phyloP scores from a whole-genome alignment of 2,329 filamentous ascomycete species.

The Claviceps cyperi region DNA sequence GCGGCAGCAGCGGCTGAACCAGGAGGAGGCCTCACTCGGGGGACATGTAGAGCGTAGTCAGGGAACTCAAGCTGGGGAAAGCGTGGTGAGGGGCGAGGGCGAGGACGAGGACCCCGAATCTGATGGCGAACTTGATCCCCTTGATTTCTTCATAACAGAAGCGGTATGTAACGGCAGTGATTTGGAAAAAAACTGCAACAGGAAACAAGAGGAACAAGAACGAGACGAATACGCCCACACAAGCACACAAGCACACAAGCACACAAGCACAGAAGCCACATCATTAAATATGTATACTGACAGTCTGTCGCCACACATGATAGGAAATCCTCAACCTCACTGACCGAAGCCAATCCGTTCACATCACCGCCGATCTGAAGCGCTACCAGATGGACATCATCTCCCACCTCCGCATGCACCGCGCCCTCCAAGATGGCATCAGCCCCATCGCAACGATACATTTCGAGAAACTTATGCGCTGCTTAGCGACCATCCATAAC shows the following conservation, averaged over 20 bases:
- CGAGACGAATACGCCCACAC: not conserved
- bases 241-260: too few relatives aligned
- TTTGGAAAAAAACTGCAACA: not conserved
- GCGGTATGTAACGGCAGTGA: conserved; percentile 21
- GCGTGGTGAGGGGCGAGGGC: conserved; percentile 27
- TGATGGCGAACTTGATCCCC: conserved; percentile 4
- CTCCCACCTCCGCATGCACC: conserved; percentile 75
- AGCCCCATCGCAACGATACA: conserved; percentile 67
- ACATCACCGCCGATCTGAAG: conserved; percentile 59
- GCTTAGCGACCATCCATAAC: conserved; percentile 68
- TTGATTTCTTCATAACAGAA: conserved; percentile 24
- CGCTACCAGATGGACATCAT: conserved; percentile 81
- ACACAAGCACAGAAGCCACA: not conserved
- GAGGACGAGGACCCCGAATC: not conserved
- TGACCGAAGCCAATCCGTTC: conserved; percentile 41
- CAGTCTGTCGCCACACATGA: not conserved
- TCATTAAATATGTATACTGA: too few relatives aligned
- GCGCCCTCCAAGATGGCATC: conserved; percentile 66
- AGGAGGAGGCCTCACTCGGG: too few relatives aligned
- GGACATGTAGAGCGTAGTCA: conserved; percentile 6
- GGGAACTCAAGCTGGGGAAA: conserved; percentile 20
- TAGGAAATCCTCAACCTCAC: conserved; percentile 46
- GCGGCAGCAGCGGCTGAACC: too few relatives aligned
- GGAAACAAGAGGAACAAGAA: not conserved
- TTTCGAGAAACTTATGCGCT: conserved; percentile 53